Conservation (phyloP, 371 early-diverging fungal genomes). For the Ordospora pajunii region DNA sequence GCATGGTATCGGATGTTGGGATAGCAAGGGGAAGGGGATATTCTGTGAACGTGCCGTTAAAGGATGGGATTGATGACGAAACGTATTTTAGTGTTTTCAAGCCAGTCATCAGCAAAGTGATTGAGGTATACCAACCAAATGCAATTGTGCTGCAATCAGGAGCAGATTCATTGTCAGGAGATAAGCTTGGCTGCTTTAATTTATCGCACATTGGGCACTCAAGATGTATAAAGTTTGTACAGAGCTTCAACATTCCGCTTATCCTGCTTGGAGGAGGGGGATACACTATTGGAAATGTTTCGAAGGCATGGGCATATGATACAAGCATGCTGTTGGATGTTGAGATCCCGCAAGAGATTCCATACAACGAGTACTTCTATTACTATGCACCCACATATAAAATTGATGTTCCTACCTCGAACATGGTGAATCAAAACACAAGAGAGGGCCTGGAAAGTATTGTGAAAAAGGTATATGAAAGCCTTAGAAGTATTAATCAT, state of each 20-base stretch:
- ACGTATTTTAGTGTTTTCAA: constrained; percentile 77
- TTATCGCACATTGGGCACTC: constrained; percentile 72
- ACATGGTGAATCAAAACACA: constrained; percentile 77
- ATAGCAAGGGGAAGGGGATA: constrained; percentile 73
- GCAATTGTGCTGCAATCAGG: constrained; percentile 97
- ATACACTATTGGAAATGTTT: constrained; percentile 92
- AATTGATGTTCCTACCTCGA: constrained; percentile 66
- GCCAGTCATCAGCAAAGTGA: constrained; percentile 68
- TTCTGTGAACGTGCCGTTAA: constrained; percentile 87
- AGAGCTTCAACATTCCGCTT: constrained; percentile 77
- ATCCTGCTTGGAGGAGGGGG: constrained; percentile 95
- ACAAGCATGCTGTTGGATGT: constrained; percentile 58
- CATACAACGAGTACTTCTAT: constrained; percentile 56
- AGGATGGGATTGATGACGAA: constrained; percentile 89
- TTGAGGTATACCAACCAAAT: constrained; percentile 82
- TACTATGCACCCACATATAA: constrained; percentile 58
- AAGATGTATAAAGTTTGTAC: constrained; percentile 79
- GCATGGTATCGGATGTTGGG: constrained; percentile 68
- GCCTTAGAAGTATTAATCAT: constrained; percentile 72
- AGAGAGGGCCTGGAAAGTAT: constrained; percentile 68
- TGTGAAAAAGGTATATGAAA: constrained; percentile 68
- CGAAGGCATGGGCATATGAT: constrained; percentile 73
- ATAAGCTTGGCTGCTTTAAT: constrained; percentile 94
- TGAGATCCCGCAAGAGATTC: constrained; percentile 52
- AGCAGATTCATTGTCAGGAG: constrained; percentile 94